phyloP scores from a whole-genome alignment of 495 filamentous ascomycete genomes.

The Annulohypoxylon moriforme region DNA sequence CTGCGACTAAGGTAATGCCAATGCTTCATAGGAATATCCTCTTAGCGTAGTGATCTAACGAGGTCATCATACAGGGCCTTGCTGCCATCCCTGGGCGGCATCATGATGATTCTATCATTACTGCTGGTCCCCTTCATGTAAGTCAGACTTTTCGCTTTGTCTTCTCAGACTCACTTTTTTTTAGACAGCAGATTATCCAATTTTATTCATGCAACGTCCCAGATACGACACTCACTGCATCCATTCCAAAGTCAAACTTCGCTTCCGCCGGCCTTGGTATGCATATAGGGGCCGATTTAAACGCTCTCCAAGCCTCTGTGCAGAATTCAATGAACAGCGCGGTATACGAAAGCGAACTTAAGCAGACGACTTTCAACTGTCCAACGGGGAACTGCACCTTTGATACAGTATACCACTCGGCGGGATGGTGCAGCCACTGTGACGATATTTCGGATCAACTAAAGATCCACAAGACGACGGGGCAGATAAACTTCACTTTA shows the following conservation, averaged over 20 bases:
- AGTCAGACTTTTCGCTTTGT: background rate
- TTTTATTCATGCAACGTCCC: conserved; percentile 30
- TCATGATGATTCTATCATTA: conserved; percentile 36
- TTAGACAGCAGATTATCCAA: conserved; percentile 34
- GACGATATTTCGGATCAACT: conserved; percentile 33
- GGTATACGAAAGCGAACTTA: conserved; percentile 21
- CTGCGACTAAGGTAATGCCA: conserved; percentile 8
- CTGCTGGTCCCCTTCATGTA: conserved; percentile 39
- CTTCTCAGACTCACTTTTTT: background rate
- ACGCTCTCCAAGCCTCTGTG: background rate
- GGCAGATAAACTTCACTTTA: conserved; percentile 7
- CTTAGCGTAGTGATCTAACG: background rate
- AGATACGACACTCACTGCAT: conserved; percentile 16
- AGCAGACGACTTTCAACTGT: conserved; percentile 19
- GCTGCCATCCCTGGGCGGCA: conserved; percentile 31
- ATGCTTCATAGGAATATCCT: background rate
- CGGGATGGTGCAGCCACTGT: conserved; percentile 34
- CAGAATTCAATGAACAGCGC: conserved; percentile 20
- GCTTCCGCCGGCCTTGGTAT: conserved; percentile 6
- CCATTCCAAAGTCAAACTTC: conserved; percentile 28
- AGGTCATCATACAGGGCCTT: conserved; percentile 4
- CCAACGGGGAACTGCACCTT: conserved; percentile 43
- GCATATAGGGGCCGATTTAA: background rate
- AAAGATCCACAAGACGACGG: background rate
- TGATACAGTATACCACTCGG: conserved; percentile 22